phyloP scores from a whole-genome alignment of 1,139 yeast species.

The Lodderomyces elongisporus region DNA sequence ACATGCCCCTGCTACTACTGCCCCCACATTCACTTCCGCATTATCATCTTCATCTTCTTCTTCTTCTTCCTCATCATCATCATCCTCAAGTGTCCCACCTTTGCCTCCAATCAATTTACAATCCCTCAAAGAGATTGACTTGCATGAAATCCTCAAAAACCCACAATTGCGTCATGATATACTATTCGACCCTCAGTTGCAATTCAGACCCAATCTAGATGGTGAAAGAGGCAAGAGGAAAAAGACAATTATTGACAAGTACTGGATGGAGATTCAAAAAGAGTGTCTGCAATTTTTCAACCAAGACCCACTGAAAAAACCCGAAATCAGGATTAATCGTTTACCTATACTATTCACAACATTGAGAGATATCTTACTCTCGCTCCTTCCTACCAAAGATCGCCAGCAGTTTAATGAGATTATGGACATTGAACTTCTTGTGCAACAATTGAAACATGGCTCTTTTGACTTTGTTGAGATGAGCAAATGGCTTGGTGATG shows the following conservation, averaged over 20 bases:
- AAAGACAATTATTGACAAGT: constrained; percentile 68
- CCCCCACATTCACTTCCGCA: constrained; percentile 17
- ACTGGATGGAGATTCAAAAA: constrained; percentile 72
- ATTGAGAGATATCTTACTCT: constrained; percentile 67
- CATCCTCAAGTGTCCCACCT: constrained; percentile 24
- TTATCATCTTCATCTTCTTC: constrained; percentile 2
- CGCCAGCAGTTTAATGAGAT: constrained; percentile 64
- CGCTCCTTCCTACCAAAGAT: constrained; percentile 76
- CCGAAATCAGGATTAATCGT: constrained; percentile 36
- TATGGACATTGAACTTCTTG: constrained; percentile 69
- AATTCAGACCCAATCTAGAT: constrained; percentile 86
- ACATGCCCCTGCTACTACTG: constrained; percentile 12
- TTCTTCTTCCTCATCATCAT: not conserved
- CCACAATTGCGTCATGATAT: constrained; percentile 93
- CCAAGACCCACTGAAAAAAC: constrained; percentile 1
- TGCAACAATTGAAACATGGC: constrained; percentile 70
- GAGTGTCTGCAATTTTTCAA: constrained; percentile 50
- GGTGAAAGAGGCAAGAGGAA: constrained; percentile 85
- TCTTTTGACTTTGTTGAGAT: constrained; percentile 65
- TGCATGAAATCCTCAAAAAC: constrained; percentile 83
- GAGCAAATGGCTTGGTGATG: constrained; percentile 65
- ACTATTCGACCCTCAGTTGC: constrained; percentile 85
- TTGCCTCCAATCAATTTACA: constrained; percentile 84
- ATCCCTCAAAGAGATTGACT: constrained; percentile 78
- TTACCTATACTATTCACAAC: constrained; percentile 69